Base-by-base conservation (phyloP, 2,329 filamentous ascomycete species). In the Neospermospora avenae region DNA sequence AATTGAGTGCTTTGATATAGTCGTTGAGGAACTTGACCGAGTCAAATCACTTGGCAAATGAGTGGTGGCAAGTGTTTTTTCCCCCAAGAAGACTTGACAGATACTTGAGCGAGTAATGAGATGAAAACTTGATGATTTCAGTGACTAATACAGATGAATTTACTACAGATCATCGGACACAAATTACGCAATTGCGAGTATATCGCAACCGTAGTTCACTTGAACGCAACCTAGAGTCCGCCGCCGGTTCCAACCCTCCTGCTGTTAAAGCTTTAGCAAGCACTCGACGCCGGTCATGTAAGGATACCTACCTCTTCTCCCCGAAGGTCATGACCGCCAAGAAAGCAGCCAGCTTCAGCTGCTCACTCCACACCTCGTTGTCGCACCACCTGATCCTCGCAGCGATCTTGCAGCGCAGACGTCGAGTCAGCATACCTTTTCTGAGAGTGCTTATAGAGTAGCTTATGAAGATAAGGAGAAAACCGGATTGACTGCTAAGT, bases 271-370 rank as follows among this genome's bases (percentile, higher is more conserved):
- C 31, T 2, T 49, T n/a, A 49, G 46, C 46, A 49, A 8, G 20
- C 14, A 14, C 24, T 46, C 18, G 13, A 22, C 6, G 20, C n/a
- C 48, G 7, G 16, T 13, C 35, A 39, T 14, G 14, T 34, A n/a
- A 52, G 16, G 31, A 31, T 14, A 51, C 48, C 35, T 22, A 52
- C 48, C 48, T 52, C 28, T 52, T 52, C 48, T 52, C 48, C 48
- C 48, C 48, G 37, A 35, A 37, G 14, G 48, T 52, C 48, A 52
- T 52, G 28, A 52, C 28, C 3, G 48, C 31, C 25, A 52, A 22
- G 6, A 52, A 52, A 37, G 48, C 48, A 3, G 48, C 25, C 31
- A 52, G 48, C 48, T 52, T 52, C 48, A 52, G 22, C 48, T 52
- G 28, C 48, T 52, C 48, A 35, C 28, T 52, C 48, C 48, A 52